These are phyloP conservation scores for Fragilaria crotonensis DNA, from an alignment of 108 stramenopile genomes.

Conservation along the genomic window DNA sequence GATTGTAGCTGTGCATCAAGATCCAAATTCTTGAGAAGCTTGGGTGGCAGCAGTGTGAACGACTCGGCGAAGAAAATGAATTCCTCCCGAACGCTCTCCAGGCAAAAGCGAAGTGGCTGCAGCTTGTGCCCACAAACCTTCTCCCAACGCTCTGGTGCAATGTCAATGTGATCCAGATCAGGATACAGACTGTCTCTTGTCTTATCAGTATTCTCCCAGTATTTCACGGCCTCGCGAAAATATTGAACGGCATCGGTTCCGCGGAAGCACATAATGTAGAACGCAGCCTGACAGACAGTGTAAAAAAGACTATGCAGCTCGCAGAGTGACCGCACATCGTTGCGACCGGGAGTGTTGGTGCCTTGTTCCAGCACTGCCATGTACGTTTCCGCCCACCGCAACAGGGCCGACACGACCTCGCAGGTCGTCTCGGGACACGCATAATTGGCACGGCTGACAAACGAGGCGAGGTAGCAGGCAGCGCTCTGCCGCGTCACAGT, in stretches of 20 bases:
- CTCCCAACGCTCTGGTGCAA: constrained; percentile 55
- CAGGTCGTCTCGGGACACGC: constrained; percentile 74
- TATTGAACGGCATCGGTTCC: constrained; percentile 65
- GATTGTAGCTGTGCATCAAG: background rate
- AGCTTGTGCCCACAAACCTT: constrained; percentile 53
- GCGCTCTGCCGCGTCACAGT: constrained; percentile 71
- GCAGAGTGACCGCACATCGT: constrained; percentile 46
- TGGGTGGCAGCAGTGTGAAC: constrained; percentile 27
- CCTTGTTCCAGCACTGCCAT: constrained; percentile 30
- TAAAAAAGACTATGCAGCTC: constrained; percentile 86
- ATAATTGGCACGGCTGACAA: constrained; percentile 83
- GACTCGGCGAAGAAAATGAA: constrained; percentile 80
- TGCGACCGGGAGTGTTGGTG: constrained; percentile 19
- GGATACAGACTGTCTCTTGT: constrained; percentile 1
- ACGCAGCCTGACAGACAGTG: constrained; percentile 91
- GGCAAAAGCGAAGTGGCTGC: constrained; percentile 85
- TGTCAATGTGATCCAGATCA: constrained; percentile 1
- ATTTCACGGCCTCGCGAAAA: constrained; percentile 34
- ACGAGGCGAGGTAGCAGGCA: constrained; percentile 93
- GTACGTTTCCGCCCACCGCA: constrained; percentile 86
- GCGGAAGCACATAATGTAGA: constrained; percentile 97
- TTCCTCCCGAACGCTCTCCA: constrained; percentile 90
- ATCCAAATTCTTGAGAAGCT: constrained; percentile 4
- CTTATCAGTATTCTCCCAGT: constrained; percentile 3
- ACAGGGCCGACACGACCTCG: constrained; percentile 63